Evolutionary conservation across 1,284 basidiomycete genomes (phyloP), one percentile per base, ranked within the genome.

Genomic region (Ceratobasidium papillatum): DNA sequence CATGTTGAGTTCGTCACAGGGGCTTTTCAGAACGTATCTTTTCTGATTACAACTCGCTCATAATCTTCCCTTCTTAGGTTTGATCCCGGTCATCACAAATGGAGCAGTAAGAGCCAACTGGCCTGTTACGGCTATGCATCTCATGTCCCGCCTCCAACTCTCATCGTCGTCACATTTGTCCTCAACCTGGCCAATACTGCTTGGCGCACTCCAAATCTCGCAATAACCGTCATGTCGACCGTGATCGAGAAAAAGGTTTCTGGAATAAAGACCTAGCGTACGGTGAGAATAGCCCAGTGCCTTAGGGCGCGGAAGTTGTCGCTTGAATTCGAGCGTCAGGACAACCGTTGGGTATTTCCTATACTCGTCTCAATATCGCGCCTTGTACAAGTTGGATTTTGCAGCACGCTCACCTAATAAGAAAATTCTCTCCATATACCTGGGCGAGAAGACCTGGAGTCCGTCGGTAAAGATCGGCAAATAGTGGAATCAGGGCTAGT

Each of bases 331-430:
- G 49, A 66, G 5, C 34, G 85, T 83, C 77, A 90, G 82, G 0
- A 84, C 82, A 79, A 90, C 83, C 0, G 90, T 91, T 3, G 89
- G 88, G 77, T 83, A 87, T 89, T 89, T 90, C 51, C 87, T 89
- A 72, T 25, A 41, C 9, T 49, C 30, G 38, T 7, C 12, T 22
- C 12, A 54, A 30, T 30, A 9, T 14, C 14, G 14, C 38, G 14
- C 38, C 5, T 14, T 41, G n/a, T n/a, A n/a, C 38, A 14, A 41
- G 38, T 5, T 7, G 38, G 14, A 14, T 7, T 41, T 7, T 7
- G 7, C 38, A 41, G 14, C 38, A 41, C 38, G 14, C 38, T 5
- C 38, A 41, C 38, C 38, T 41, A 14, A 41, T 41, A 5, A 14
- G 38, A 5, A 41, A 5, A 41, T 41, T 41, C 5, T 41, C 38